A percentile compares a stretch with the other conserved stretches of the same genome.
These are phyloP conservation scores for Sugiyamaella boreocaroliniensis DNA, from an alignment of 805 yeast species.

Conservation along the genomic window DNA sequence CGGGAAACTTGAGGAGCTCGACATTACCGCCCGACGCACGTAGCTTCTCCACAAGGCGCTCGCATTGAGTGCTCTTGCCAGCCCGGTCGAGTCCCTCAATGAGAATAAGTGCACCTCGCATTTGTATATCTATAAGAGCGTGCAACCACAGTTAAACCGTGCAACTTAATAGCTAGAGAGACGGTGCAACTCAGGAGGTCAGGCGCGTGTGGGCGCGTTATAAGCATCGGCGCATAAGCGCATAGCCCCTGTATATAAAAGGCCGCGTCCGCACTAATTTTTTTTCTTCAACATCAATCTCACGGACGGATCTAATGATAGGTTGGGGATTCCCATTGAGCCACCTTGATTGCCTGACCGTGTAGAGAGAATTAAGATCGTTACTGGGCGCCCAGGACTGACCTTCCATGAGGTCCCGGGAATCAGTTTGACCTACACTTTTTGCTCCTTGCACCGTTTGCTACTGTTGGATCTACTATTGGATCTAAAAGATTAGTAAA, in stretches of 20 bases:
- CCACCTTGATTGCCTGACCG: conserved; percentile 11
- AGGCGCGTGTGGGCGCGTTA: background rate
- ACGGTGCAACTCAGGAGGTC: background rate
- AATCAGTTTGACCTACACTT: conserved; percentile 31
- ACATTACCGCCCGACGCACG: conserved; percentile 29
- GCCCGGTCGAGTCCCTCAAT: conserved; percentile 93
- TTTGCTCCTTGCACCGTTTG: too few species aligned
- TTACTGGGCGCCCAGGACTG: conserved; percentile 34
- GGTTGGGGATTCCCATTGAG: conserved; percentile 1
- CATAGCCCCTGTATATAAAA: background rate
- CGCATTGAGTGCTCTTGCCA: conserved; percentile 85
- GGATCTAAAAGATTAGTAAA: too few species aligned
- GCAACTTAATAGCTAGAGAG: too few species aligned
- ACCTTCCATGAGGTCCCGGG: conserved; percentile 27
- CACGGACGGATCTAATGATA: conserved; percentile 15
- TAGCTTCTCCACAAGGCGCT: conserved; percentile 32
- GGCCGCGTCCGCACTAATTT: conserved; percentile 3
- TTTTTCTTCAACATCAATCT: conserved; percentile 15
- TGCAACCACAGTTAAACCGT: too few species aligned
- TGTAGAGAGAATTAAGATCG: conserved; percentile 23
- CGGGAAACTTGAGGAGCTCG: conserved; percentile 73
- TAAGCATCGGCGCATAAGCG: background rate
- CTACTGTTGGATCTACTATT: too few species aligned
- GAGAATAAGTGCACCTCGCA: conserved; percentile 67
- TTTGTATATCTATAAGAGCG: too few species aligned